These are phyloP conservation scores for Botryotinia globosa DNA, from an alignment of 2,329 filamentous ascomycete species.

Conservation along the genomic window DNA sequence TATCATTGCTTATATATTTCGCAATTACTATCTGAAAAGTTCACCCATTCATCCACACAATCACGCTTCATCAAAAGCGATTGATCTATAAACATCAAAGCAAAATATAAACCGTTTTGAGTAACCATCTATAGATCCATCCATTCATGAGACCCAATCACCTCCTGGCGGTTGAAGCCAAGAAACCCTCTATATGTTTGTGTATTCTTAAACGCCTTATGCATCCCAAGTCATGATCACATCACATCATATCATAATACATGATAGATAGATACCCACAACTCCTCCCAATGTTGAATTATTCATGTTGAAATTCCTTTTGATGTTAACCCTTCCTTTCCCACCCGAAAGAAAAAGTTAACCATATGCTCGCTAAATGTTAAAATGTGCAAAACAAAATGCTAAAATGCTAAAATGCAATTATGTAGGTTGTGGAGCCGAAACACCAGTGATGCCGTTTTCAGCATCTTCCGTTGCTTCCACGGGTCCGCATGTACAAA, in stretches of 20 bases:
- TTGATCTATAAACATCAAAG: neutral
- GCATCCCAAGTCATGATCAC: conserved; percentile 11
- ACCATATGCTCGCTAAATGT: conserved; percentile 16
- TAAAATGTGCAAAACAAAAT: conserved; percentile 14
- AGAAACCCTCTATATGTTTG: conserved; percentile 11
- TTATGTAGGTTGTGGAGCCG: conserved; percentile 32
- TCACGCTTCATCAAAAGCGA: neutral
- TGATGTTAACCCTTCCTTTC: conserved; percentile 6
- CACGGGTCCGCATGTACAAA: conserved; percentile 90
- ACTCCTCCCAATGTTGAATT: conserved; percentile 21
- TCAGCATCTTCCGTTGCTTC: conserved; percentile 65
- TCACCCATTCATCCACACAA: neutral
- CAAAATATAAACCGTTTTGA: neutral
- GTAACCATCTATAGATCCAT: neutral
- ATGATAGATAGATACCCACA: conserved; percentile 12
- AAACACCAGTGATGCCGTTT: conserved; percentile 31
- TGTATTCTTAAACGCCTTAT: conserved; percentile 13
- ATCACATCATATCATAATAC: conserved; percentile 12
- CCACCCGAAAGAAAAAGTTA: conserved; percentile 5
- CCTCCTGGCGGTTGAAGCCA: conserved; percentile 17
- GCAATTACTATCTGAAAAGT: neutral
- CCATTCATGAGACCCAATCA: neutral
- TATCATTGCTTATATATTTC: neutral
- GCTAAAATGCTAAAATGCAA: conserved; percentile 9
- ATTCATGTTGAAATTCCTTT: conserved; percentile 19